These are phyloP conservation scores for Pseudocercospora fijiensis DNA, from an alignment of 2,329 filamentous ascomycete genomes.

Conservation along the genomic window DNA sequence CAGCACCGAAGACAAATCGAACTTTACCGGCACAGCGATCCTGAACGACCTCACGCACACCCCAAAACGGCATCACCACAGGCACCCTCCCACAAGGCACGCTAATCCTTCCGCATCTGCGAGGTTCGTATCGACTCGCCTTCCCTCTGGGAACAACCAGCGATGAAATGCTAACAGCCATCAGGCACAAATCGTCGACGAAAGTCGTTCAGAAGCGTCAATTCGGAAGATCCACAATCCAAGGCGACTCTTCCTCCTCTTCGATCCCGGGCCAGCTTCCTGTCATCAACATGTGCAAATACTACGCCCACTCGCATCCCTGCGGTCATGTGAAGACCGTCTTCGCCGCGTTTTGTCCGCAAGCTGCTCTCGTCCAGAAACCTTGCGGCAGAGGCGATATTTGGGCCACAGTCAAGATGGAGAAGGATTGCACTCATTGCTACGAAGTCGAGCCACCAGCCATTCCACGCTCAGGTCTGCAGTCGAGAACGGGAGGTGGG, in stretches of 20 bases:
- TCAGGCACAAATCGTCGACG: neutral
- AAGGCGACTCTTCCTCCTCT: neutral
- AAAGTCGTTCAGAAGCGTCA: neutral
- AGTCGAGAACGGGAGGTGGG: slow-evolving; percentile 17
- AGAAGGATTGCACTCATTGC: slow-evolving; percentile 36
- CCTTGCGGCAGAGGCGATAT: slow-evolving; percentile 38
- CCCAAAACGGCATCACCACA: neutral
- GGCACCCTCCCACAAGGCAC: neutral
- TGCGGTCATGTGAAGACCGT: slow-evolving; percentile 48
- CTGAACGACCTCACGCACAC: neutral
- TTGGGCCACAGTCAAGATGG: slow-evolving; percentile 40
- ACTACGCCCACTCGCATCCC: slow-evolving; percentile 48
- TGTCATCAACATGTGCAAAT: slow-evolving; percentile 46
- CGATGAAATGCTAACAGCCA: neutral
- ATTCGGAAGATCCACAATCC: neutral
- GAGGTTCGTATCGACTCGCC: neutral
- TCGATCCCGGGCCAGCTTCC: neutral
- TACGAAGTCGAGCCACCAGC: slow-evolving; percentile 24
- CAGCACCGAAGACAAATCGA: neutral
- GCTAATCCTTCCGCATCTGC: neutral
- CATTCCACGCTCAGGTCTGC: slow-evolving; percentile 16
- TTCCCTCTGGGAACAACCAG: neutral
- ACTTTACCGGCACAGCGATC: neutral
- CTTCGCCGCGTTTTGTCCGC: slow-evolving; percentile 39
- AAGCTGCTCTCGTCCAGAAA: slow-evolving; percentile 36